Evolutionary conservation across 73 alveolate genomes (phyloP), one percentile per base, ranked within the genome.

Genomic region (Blepharisma japonicum): DNA sequence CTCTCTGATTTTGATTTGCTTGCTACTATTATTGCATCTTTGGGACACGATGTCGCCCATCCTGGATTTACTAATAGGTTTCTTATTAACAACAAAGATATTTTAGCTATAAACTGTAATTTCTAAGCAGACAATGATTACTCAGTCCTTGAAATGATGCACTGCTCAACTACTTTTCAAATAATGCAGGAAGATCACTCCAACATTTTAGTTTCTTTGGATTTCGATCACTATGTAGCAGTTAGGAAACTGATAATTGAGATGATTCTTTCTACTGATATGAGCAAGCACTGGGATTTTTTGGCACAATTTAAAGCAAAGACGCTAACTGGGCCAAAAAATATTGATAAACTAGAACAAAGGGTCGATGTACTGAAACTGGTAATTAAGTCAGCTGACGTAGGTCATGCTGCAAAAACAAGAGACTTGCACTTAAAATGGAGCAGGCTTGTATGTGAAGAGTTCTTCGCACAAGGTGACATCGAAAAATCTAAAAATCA

Each of bases 61-160:
- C 86, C 86, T 9, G 80, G 67, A 0, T 53, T 53, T 53, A 53
- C 67, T 2, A 53, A 53, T 53, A 11, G 67, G 23, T 53, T 53
- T 53, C 23, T 53, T 14, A 20, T 53, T 14, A 53, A 53, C 67
- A 53, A 53, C 23, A 53, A 20, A 53, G 67, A 53, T 53, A 11
- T 20, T 14, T 53, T 53, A 53, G 67, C 67, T 1, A 53, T 53
- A 53, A 53, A 11, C 2, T 53, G 82, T 56, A 89, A 89, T 81
- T 14, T 53, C n/a, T 53, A 53, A 53, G 23, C 67, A 53, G 67
- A 93, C 79, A 93, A 93, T 88, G 98, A 93, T 81, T 51, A 68
- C 81, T 72, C 88, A 54, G 92, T 93, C 42, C 71, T 93, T 39
- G 98, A 93, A 81, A 90, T 82, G 81, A 91, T 87, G 85, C 98